These are phyloP conservation scores for Ceratobasidium sp. DNA, from an alignment of 1,284 basidiomycete genomes.

Conservation along the genomic window DNA sequence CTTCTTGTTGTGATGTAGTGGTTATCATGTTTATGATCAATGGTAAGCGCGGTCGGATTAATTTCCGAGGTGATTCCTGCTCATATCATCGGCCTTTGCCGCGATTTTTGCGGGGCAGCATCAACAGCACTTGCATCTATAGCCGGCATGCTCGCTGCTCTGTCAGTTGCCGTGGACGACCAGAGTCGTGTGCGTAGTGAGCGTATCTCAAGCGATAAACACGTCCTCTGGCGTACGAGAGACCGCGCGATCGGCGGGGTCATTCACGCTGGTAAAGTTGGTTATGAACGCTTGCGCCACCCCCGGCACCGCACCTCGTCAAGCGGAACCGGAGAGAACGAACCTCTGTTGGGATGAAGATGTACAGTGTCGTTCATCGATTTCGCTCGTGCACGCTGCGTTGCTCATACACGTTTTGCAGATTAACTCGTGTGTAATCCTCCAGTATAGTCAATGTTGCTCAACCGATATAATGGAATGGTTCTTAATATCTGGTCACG, in stretches of 20 bases:
- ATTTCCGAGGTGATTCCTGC: not conserved
- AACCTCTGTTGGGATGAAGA: slow-evolving; percentile 39
- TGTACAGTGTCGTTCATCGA: not conserved
- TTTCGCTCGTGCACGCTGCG: no score
- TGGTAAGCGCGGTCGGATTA: slow-evolving; percentile 48
- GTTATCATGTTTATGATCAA: slow-evolving; percentile 93
- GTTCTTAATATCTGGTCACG: no score
- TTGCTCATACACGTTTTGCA: no score
- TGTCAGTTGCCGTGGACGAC: slow-evolving; percentile 41
- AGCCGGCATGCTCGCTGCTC: slow-evolving; percentile 38
- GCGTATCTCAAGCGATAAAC: slow-evolving; percentile 38
- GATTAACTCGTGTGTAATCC: not conserved
- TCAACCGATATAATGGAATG: slow-evolving; percentile 9
- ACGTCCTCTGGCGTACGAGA: slow-evolving; percentile 38
- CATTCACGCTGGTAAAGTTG: slow-evolving; percentile 27
- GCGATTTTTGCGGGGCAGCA: not conserved
- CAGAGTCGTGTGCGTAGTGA: slow-evolving; percentile 43
- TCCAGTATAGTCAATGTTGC: not conserved
- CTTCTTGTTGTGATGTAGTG: slow-evolving; percentile 55
- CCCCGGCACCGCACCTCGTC: slow-evolving; percentile 4
- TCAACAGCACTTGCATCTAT: slow-evolving; percentile 42
- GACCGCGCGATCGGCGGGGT: slow-evolving; percentile 41
- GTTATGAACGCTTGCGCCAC: slow-evolving; percentile 20
- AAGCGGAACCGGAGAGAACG: slow-evolving; percentile 38
- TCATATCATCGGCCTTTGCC: slow-evolving; percentile 3